Percentiles rank a stretch among this genome's conserved stretches.
Conservation (phyloP, 495 filamentous ascomycete species). For the Trichoderma reesei region DNA sequence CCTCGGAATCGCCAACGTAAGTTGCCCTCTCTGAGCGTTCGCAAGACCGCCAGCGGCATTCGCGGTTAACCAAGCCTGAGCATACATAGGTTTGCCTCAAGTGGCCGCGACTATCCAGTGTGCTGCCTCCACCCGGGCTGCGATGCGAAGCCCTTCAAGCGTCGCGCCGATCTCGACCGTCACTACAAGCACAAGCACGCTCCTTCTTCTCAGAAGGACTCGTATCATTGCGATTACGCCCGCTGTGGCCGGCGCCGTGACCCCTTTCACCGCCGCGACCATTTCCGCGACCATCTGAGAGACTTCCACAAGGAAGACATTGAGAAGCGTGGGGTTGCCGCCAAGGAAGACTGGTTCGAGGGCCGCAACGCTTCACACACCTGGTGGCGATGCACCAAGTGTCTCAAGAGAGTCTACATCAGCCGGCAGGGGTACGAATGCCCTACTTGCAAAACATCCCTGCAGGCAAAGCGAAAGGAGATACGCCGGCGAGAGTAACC, state of each 20-base stretch:
- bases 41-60: neutral
- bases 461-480: conserved; percentile 13
- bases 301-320: conserved; percentile 43
- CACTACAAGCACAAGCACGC: conserved; percentile 34
- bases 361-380: conserved; percentile 19
- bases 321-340: conserved; percentile 21
- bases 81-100: neutral
- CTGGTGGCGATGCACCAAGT: conserved; percentile 32
- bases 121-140: conserved; percentile 25
- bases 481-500: conserved; percentile 1
- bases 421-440: conserved; percentile 26
- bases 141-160: conserved; percentile 26
- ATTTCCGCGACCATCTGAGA: conserved; percentile 40
- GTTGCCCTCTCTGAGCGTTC: neutral
- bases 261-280: conserved; percentile 35
- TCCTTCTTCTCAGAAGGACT: conserved; percentile 22
- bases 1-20: neutral
- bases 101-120: conserved; percentile 11
- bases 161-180: conserved; percentile 39
- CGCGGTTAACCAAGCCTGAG: neutral
- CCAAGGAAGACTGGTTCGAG: conserved; percentile 20
- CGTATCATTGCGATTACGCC: conserved; percentile 33
- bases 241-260: conserved; percentile 26
- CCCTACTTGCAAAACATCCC: conserved; percentile 23
- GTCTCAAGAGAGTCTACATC: conserved; percentile 26